Conservation (phyloP, 371 early-diverging fungal species). For the Apophysomyces elegans region DNA sequence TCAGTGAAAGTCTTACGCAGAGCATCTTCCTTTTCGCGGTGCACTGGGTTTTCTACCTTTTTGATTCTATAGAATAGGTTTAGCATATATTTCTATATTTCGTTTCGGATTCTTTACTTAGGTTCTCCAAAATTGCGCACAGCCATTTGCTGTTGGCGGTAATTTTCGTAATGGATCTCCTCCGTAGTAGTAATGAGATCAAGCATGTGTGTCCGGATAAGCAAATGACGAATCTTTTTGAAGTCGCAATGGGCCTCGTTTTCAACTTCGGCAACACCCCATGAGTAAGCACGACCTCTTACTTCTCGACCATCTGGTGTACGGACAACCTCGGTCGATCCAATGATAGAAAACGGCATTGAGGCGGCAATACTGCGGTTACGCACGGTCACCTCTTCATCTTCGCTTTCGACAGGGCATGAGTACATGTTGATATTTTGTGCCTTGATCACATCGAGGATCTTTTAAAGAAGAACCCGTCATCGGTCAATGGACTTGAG, state of each 20-base stretch:
- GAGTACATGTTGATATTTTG: conserved; percentile 79
- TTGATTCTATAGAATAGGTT: conserved; percentile 42
- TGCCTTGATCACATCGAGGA: conserved; percentile 72
- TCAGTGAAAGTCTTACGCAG: conserved; percentile 93
- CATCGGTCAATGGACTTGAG: conserved; percentile 7
- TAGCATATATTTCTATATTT: background rate
- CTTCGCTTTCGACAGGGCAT: conserved; percentile 85
- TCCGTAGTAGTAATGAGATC: conserved; percentile 90
- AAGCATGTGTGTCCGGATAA: conserved; percentile 93
- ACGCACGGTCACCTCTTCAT: conserved; percentile 73
- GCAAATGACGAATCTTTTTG: conserved; percentile 87
- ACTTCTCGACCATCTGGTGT: conserved; percentile 78
- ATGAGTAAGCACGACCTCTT: conserved; percentile 88
- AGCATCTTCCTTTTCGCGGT: conserved; percentile 93
- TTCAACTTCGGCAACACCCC: conserved; percentile 95
- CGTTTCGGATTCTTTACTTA: conserved; percentile 44
- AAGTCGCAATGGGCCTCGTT: conserved; percentile 92
- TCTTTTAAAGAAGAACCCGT: conserved; percentile 35
- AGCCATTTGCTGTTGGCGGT: conserved; percentile 80
- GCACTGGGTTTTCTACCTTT: conserved; percentile 78
- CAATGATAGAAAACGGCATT: conserved; percentile 96
- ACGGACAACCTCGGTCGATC: conserved; percentile 80
- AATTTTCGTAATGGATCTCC: conserved; percentile 90
- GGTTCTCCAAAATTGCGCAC: conserved; percentile 81
- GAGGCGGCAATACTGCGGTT: conserved; percentile 84